A percentile compares a stretch with the other conserved stretches of the same genome.
Evolutionary conservation across 176 grass and related monocot species (phyloP).

Genomic region (Avena insularis): DNA sequence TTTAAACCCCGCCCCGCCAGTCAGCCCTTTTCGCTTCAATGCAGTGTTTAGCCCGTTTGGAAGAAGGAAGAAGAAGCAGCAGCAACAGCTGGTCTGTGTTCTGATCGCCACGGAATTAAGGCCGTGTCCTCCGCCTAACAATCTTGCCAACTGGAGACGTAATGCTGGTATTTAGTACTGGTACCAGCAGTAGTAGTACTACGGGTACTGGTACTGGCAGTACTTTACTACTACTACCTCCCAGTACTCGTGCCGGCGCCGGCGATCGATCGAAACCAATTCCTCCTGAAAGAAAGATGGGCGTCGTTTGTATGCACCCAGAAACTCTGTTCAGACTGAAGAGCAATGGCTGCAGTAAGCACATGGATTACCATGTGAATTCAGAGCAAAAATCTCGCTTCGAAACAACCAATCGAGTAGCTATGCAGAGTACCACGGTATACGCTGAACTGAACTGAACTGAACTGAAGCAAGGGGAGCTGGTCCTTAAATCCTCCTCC

Average conservation of each 20-base stretch:
- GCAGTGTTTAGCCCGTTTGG: constrained; percentile 40
- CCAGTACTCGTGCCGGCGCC: not conserved
- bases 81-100: not conserved
- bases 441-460: too few relatives aligned
- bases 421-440: too few relatives aligned
- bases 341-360: not conserved
- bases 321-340: not conserved
- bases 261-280: not conserved
- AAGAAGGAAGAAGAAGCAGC: not conserved
- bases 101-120: constrained; percentile 44
- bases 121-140: constrained; percentile 34
- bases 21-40: constrained; percentile 56
- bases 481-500: constrained; percentile 38
- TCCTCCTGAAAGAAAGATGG: not conserved
- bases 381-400: too few relatives aligned
- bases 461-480: constrained; percentile 17
- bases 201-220: not conserved
- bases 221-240: not conserved
- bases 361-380: not conserved
- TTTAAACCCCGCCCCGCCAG: constrained; percentile 32
- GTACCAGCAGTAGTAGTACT: not conserved
- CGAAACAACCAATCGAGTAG: too few relatives aligned
- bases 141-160: constrained; percentile 30
- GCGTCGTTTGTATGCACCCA: not conserved
- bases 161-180: constrained; percentile 13